Evolutionary conservation across 139 green algal species (phyloP), one percentile per base, ranked within the genome.

Genomic region (Zygnema cylindricum): DNA sequence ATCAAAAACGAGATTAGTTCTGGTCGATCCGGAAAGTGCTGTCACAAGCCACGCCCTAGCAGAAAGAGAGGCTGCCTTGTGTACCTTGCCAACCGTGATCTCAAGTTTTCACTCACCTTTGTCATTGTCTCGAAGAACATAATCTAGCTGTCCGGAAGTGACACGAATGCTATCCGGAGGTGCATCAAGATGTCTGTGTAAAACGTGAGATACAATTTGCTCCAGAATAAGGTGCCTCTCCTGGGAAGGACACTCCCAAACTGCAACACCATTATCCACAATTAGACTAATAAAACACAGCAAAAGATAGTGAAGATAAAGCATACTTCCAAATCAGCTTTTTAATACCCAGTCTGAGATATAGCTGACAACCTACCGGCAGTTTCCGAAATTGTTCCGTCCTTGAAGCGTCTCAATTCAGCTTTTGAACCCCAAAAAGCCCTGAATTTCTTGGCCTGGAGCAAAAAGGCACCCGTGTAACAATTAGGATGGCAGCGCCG

Each of bases 391-490:
- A 92, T 84, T 22, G 49, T 63, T 43, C 88, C 78, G 0, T 92
- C 88, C 35, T 88, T 55, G 40, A 91, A 92, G 76, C 88, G 88
- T 21, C 88, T 76, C 55, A 92, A 85, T 79, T 92, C 88, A 21
- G 88, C 43, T 63, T 81, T 90, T 25, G 54, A 36, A 73, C 88
- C 84, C 88, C 88, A 92, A 69, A 92, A 92, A 40, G 88, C 35
- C 25, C 88, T 49, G 84, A 92, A 92, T 38, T 76, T 76, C 57
- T 89, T 91, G 35, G 88, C 88, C 87, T 90, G 84, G 11, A 41
- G 16, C n/a, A n/a, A n/a, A n/a, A n/a, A n/a, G n/a, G n/a, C n/a
- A n/a, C n/a, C n/a, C n/a, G n/a, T n/a, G n/a, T n/a, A n/a, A n/a
- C n/a, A n/a, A n/a, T n/a, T n/a, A n/a, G n/a, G n/a, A n/a, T n/a